A percentile compares a stretch with the other conserved stretches of the same genome.
Conservation (phyloP, 805 yeast species). For the Yarrowia yakushimensis region DNA sequence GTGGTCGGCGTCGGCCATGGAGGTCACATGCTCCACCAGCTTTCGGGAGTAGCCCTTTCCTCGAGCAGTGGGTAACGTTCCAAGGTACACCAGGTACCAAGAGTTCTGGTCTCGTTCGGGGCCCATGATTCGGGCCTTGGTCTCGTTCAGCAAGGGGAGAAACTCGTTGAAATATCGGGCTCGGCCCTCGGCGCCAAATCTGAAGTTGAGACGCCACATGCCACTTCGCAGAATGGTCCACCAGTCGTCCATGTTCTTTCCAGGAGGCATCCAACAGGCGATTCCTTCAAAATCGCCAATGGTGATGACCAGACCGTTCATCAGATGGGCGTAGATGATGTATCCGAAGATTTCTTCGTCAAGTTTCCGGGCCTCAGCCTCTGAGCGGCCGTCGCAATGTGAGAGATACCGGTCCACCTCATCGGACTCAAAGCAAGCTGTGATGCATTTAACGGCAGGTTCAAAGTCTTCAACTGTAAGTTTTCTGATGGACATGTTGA, state of each 20-base stretch:
- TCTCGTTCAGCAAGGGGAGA: conserved; percentile 45
- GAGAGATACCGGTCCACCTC: conserved; percentile 50
- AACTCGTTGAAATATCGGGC: conserved; percentile 51
- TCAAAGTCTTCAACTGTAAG: conserved; percentile 28
- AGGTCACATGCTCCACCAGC: conserved; percentile 49
- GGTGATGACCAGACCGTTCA: conserved; percentile 50
- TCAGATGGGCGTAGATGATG: conserved; percentile 49
- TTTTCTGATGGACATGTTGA: conserved; percentile 19
- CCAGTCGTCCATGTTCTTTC: conserved; percentile 32
- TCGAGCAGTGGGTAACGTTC: conserved; percentile 54
- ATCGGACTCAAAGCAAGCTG: conserved; percentile 53
- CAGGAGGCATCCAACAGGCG: conserved; percentile 39
- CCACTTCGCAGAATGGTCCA: conserved; percentile 31
- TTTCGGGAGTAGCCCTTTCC: conserved; percentile 58
- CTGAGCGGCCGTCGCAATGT: conserved; percentile 41
- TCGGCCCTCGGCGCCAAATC: conserved; percentile 44
- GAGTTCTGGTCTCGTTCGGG: conserved; percentile 40
- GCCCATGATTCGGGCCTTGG: conserved; percentile 45
- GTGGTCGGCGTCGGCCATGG: conserved; percentile 40
- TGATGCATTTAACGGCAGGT: conserved; percentile 53
- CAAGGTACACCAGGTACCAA: conserved; percentile 60
- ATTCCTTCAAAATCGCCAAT: conserved; percentile 50
- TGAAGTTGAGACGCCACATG: conserved; percentile 42
- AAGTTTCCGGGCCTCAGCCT: conserved; percentile 42
- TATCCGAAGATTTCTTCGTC: conserved; percentile 53